A percentile compares a stretch with the other conserved stretches of the same genome.
Conservation (phyloP, 1,284 basidiomycete genomes). For the Apiotrichum sp. region DNA sequence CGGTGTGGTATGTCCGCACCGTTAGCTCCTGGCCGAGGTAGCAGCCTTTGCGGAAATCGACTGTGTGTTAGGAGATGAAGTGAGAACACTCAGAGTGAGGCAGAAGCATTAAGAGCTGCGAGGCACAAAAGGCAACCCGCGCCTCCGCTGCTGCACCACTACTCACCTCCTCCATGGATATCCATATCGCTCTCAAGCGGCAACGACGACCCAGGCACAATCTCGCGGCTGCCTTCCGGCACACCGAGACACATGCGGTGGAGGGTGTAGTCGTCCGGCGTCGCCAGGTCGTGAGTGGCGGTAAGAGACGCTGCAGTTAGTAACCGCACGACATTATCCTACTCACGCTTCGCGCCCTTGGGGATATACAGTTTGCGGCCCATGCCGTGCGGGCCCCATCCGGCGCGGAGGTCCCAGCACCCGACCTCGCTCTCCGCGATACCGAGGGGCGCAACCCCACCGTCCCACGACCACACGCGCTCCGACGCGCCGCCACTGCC, state of each 20-base stretch:
- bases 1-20: slow-evolving; percentile 92
- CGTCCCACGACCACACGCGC: slow-evolving; percentile 33
- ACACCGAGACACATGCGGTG: slow-evolving; percentile 79
- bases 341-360: slow-evolving; percentile 67
- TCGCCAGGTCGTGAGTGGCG: slow-evolving; percentile 17
- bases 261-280: slow-evolving; percentile 56
- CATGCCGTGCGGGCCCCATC: slow-evolving; percentile 55
- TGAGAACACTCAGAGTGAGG: no score
- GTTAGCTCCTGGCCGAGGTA: slow-evolving; percentile 98
- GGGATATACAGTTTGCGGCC: slow-evolving; percentile 63
- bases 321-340: no score
- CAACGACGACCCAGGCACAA: slow-evolving; percentile 68
- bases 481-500: slow-evolving; percentile 42
- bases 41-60: slow-evolving; percentile 96
- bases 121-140: no score
- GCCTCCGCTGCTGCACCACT: no score
- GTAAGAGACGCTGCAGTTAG: slow-evolving; percentile 20
- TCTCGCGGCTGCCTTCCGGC: slow-evolving; percentile 77
- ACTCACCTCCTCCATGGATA: slow-evolving; percentile 80
- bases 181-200: slow-evolving; percentile 94
- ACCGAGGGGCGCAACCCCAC: slow-evolving; percentile 15
- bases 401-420: slow-evolving; percentile 62
- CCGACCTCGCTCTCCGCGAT: slow-evolving; percentile 34
- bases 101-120: no score
- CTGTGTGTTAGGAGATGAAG: slow-evolving; percentile 48